Percentiles rank a stretch among this genome's conserved stretches.
Evolutionary conservation across 345 rosid genomes (phyloP).

Genomic region (Tarenaya hassleriana): DNA sequence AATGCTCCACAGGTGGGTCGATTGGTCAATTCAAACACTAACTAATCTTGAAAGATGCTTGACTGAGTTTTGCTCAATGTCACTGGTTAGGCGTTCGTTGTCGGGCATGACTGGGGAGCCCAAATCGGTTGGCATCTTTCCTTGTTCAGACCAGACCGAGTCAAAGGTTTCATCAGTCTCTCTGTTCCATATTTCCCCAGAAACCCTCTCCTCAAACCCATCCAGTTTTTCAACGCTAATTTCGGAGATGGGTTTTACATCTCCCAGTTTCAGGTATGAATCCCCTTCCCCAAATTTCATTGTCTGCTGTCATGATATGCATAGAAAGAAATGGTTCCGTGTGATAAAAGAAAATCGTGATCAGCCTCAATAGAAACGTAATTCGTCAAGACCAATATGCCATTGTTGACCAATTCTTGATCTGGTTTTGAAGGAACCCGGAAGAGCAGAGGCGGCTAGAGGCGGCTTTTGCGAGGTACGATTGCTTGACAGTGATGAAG

Average conservation of each 20-base stretch:
- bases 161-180: conserved; percentile 42
- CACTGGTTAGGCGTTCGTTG: conserved; percentile 50
- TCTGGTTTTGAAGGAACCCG: conserved; percentile 39
- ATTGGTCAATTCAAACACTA: too few relatives aligned
- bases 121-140: conserved; percentile 43
- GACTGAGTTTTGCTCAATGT: too few relatives aligned
- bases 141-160: conserved; percentile 48
- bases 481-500: conserved; percentile 54
- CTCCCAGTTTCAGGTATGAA: conserved; percentile 64
- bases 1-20: conserved; percentile 47
- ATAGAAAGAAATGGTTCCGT: too few relatives aligned
- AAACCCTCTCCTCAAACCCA: conserved; percentile 35
- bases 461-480: conserved; percentile 54
- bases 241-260: conserved; percentile 55
- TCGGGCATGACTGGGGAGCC: conserved; percentile 76
- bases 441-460: conserved; percentile 68
- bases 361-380: too few relatives aligned
- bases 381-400: too few relatives aligned
- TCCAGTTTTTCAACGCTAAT: conserved; percentile 15
- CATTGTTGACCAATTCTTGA: not conserved
- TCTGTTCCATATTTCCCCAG: conserved; percentile 40
- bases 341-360: too few relatives aligned
- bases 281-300: not conserved
- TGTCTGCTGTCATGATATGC: too few relatives aligned
- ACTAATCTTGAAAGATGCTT: too few relatives aligned